A percentile compares a stretch with the other conserved stretches of the same genome.
Conservation (phyloP, 177 flowering plant species). For the Telopea speciosissima region DNA sequence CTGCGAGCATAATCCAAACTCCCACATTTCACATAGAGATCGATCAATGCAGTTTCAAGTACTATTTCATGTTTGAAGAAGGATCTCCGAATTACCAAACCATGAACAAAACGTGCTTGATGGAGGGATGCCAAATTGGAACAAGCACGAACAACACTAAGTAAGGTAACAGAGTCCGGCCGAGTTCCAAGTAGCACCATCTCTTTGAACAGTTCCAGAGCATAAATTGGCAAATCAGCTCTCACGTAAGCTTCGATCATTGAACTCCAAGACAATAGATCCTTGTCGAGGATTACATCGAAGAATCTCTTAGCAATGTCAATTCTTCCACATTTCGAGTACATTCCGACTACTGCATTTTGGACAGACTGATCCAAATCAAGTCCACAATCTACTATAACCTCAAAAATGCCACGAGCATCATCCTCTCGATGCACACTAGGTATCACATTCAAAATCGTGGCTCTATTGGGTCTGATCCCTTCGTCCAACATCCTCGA, state of each 20-base stretch:
- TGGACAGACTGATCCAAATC: slow-evolving; percentile 17
- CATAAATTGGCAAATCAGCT: slow-evolving; percentile 19
- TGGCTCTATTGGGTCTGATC: slow-evolving; percentile 16
- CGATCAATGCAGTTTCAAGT: slow-evolving; percentile 21
- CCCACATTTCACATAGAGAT: slow-evolving; percentile 30
- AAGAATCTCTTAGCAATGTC: slow-evolving; percentile 19
- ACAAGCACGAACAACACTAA: slow-evolving; percentile 21
- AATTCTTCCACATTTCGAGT: slow-evolving; percentile 24
- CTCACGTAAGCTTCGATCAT: slow-evolving; percentile 29
- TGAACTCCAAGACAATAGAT: slow-evolving; percentile 31
- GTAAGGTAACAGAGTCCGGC: slow-evolving; percentile 26
- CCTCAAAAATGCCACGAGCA: slow-evolving; percentile 17
- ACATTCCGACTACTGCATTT: slow-evolving; percentile 28
- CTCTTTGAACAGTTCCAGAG: slow-evolving; percentile 16
- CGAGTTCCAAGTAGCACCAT: slow-evolving; percentile 11
- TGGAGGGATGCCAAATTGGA: slow-evolving; percentile 16
- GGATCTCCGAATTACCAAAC: slow-evolving; percentile 13
- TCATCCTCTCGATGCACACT: slow-evolving; percentile 17
- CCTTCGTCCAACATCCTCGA: slow-evolving; percentile 22
- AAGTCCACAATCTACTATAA: slow-evolving; percentile 18
- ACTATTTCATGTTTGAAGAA: slow-evolving; percentile 8
- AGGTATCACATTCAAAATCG: slow-evolving; percentile 24
- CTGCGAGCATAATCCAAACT: slow-evolving; percentile 16
- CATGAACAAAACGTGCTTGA: slow-evolving; percentile 22
- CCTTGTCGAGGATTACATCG: slow-evolving; percentile 17